Percentiles rank a stretch among this genome's conserved stretches.
These are phyloP conservation scores for Pythium angustatum DNA, from an alignment of 352 stramenopile species.

Conservation along the genomic window DNA sequence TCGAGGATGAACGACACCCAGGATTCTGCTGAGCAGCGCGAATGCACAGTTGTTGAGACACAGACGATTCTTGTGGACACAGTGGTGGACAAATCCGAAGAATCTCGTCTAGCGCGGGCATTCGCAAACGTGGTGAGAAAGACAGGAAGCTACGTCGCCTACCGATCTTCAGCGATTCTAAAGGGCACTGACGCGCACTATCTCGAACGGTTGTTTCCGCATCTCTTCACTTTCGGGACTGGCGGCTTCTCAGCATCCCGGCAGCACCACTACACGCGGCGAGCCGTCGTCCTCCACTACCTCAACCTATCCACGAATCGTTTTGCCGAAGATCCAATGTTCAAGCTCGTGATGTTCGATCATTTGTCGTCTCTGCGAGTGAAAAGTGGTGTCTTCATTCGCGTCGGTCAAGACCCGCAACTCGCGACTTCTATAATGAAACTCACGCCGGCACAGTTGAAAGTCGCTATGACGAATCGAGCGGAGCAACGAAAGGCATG, in stretches of 20 bases:
- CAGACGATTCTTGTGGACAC: neutral
- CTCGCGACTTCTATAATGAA: neutral
- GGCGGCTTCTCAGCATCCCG: neutral
- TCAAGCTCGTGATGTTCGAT: constrained; percentile 1
- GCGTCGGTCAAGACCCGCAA: neutral
- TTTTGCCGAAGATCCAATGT: constrained; percentile 1
- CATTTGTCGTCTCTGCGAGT: neutral
- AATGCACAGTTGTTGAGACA: neutral
- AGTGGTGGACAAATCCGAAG: neutral
- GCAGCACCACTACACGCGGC: neutral
- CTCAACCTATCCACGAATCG: neutral
- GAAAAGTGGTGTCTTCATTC: neutral
- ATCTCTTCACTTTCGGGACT: neutral
- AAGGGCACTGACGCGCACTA: neutral
- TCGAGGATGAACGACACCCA: neutral
- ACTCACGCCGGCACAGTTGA: neutral
- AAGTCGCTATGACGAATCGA: neutral
- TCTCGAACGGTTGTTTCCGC: neutral
- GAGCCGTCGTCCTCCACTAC: too few species aligned
- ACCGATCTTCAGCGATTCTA: neutral
- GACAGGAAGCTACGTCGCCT: neutral
- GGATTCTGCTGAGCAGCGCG: neutral
- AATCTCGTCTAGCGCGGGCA: neutral
- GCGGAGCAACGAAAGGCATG: neutral
- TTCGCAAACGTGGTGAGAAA: neutral